phyloP scores from a whole-genome alignment of 106 monocot genomes.

The Ottelia alismoides region DNA sequence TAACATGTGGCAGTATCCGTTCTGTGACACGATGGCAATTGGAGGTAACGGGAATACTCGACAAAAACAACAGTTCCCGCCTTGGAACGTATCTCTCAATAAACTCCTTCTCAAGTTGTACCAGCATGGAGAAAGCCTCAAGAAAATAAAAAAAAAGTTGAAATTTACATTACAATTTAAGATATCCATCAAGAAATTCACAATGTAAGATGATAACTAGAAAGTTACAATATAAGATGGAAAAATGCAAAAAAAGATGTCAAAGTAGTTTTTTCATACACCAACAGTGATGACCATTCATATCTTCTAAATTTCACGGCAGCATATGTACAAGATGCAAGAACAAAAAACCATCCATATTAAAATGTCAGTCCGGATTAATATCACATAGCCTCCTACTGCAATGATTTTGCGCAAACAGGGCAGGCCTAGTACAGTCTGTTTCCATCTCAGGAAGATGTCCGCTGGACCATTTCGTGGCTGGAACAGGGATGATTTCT shows the following conservation, averaged over 20 bases:
- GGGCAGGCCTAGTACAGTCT: too few species aligned
- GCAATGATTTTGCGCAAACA: too few species aligned
- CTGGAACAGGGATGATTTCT: too few species aligned
- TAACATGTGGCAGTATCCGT: constrained; percentile 13
- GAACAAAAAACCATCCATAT: too few species aligned
- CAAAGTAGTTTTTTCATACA: background rate
- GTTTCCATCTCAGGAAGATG: too few species aligned
- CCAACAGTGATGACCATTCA: background rate
- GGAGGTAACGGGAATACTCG: constrained; percentile 60
- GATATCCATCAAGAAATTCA: background rate
- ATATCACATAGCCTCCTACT: too few species aligned
- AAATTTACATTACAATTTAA: background rate
- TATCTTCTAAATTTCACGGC: background rate
- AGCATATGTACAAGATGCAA: background rate
- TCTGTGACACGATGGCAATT: constrained; percentile 71
- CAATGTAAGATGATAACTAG: background rate
- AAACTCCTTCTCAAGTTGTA: constrained; percentile 42
- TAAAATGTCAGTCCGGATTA: too few species aligned
- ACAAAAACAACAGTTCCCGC: constrained; percentile 63
- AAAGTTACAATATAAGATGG: background rate
- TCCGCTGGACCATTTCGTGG: too few species aligned
- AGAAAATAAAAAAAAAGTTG: background rate
- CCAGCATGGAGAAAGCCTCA: constrained; percentile 64
- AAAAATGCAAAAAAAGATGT: background rate
- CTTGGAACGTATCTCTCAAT: constrained; percentile 44